Evolutionary conservation across 2,329 filamentous ascomycete species (phyloP), one percentile per base, ranked within the genome.

Genomic region (Aureobasidium mangrovei): DNA sequence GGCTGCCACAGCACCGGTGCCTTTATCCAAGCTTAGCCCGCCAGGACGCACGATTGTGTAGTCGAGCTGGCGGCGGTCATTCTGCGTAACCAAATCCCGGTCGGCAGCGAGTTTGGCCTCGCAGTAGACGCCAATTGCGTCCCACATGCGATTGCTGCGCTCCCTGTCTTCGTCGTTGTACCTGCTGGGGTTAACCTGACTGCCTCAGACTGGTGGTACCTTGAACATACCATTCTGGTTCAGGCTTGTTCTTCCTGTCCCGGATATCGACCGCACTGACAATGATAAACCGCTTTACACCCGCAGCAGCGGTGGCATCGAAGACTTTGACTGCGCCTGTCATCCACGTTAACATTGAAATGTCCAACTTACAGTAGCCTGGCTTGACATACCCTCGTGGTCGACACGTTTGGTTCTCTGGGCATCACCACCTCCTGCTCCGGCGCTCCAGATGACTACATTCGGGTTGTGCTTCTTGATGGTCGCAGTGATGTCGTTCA

Each of bases 241-340:
- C 64, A 2, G 68, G 66, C 62, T 61, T 64, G 7, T 59, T 65
- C 54, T 66, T 65, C 1, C 67, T 64, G 61, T 74, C 73, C 27
- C 84, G 77, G 18, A 79, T 78, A 56, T 74, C 74, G 8, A 80
- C 66, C 59, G 84, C 83, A 0, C 82, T 85, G 51, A 87, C 72
- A 60, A 86, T 76, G 46, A 87, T 73, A 69, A 85, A 86, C 57
- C 80, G 78, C 3, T 70, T 79, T 57, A 85, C 72, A 0, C 80
- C 75, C 0, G 75, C 74, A 6, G 75, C 66, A 24, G 78, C 76
- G 0, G 81, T 75, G 4, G 83, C 81, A 47, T 77, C 74, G 69
- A 85, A 78, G 64, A 83, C 81, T 64, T 80, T 73, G 41, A 77
- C 76, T 7, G 82, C 83, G 2, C 83, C 83, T 40, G 4, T 12